Base-by-base conservation (phyloP, 1,284 basidiomycete species). In the Irpex lacteus region DNA sequence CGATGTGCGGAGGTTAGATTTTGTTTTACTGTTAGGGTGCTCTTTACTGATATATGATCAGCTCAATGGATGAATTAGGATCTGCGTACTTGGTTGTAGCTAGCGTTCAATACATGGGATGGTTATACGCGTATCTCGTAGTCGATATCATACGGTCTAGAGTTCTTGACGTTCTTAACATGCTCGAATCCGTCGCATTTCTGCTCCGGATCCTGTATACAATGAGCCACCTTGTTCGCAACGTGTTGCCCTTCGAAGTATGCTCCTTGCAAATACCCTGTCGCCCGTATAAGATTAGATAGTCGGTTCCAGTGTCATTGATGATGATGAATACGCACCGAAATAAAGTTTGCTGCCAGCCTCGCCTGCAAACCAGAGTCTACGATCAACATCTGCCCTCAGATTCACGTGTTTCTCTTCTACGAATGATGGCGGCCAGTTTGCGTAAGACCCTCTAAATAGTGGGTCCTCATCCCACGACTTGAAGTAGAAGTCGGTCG, bases 301-400 rank as follows among this genome's bases (percentile, higher is more conserved):
- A 52, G 59, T 55, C 38, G 52, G 49, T 32, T 38, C 21, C 15
- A 36, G 9, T 38, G 18, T 8, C 40, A 57, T 5, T 37, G 26
- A 32, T 18, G 26, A 38, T 26, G 61, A 26, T 36, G 26, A 26
- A 26, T 26, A 76, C 77, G 49, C 54, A 83, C 86, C 86, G 69
- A 80, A 89, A 75, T 85, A 84, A 67, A 82, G 78, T 66, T 80
- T 73, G 65, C 82, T 87, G 8, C 83, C 87, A 4, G 84, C 85
- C 72, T 90, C 88, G 3, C 87, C 88, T 1, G 86, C 85, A 68
- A 89, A 90, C 80, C 83, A 88, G 7, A 90, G 74, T 38, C 79
- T 76, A 9, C 78, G 76, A 3, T 76, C 67, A 5, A 89, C 76
- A n/a, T 83, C 85, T 8, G 85, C 85, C 37, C 85, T 78, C 60